Base-by-base conservation (phyloP, 1,139 yeast genomes). In the Zygosaccharomyces pseudobailii region DNA sequence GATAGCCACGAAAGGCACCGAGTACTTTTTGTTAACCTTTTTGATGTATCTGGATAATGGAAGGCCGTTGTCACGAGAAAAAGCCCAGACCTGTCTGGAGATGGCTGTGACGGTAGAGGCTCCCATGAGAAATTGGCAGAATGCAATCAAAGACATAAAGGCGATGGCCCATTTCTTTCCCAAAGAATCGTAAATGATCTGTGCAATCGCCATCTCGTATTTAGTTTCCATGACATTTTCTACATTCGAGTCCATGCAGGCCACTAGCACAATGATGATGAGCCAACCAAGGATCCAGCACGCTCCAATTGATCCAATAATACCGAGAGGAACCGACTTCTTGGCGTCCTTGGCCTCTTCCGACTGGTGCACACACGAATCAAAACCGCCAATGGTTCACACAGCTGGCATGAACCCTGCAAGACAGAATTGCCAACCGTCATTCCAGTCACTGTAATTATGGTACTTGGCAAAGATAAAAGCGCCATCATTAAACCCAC, bases 151-250 rank as follows among this genome's bases (percentile, higher is more conserved):
- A 0, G 78, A 61, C 83, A 81, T 79, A 46, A 83, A 77, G 0
- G 82, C 83, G 51, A 81, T 69, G 2, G 88, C 82, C 87, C 89
- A 84, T 42, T 73, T 70, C 59, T 79, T 79, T 35, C 92, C 92
- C 48, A 84, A 70, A 0, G 83, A 75, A 62, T 84, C 83, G 58
- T 70, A 75, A 50, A 82, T 71, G 45, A 84, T 73, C 65, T 82
- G 88, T 10, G 92, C 88, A 68, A 80, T 71, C 36, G 80, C 79
- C 51, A 75, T 74, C 17, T 82, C 84, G 44, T 75, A 73, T 7
- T 67, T 67, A 4, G 80, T 65, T 8, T 52, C 61, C 44, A 79
- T 57, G 28, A 80, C 70, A 7, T 71, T 58, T 5, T 57, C 66
- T 31, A 80, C 62, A 61, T 82, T 82, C 7, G 75, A 72, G 51